A percentile compares a stretch with the other conserved stretches of the same genome.
Evolutionary conservation across 139 green algal genomes (phyloP).

Genomic region (Chlorella sp.): DNA sequence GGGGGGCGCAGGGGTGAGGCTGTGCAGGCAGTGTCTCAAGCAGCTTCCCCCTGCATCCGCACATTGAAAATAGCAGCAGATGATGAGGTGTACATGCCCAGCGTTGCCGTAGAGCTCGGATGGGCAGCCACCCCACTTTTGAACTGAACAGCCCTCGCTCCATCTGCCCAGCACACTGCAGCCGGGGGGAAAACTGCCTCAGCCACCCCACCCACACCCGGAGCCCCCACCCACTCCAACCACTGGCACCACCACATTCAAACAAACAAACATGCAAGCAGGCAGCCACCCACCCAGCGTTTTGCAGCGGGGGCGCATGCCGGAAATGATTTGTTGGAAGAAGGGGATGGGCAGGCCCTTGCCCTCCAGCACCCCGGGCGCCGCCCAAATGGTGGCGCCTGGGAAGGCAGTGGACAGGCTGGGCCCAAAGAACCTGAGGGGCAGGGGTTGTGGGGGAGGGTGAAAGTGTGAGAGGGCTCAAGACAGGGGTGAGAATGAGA

Average conservation of each 20-base stretch:
- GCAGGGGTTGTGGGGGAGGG: background rate
- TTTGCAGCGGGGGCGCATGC: slow-evolving; percentile 16
- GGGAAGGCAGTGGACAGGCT: slow-evolving; percentile 36
- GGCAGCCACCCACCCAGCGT: background rate
- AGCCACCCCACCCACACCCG: too few species aligned
- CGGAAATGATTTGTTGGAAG: background rate
- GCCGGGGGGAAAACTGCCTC: too few species aligned
- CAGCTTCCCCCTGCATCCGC: too few species aligned
- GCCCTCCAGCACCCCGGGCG: slow-evolving; percentile 43
- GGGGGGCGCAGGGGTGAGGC: too few species aligned
- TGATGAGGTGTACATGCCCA: background rate
- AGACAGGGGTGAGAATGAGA: too few species aligned
- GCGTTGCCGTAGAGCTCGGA: too few species aligned
- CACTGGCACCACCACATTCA: background rate
- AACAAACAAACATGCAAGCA: background rate
- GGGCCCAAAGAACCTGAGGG: slow-evolving; percentile 22
- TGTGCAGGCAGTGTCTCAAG: too few species aligned
- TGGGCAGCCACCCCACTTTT: too few species aligned
- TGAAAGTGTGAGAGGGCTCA: too few species aligned
- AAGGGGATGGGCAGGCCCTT: slow-evolving; percentile 43
- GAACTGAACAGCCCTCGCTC: too few species aligned
- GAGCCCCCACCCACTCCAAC: too few species aligned
- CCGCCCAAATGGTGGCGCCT: slow-evolving; percentile 42
- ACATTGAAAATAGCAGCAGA: background rate
- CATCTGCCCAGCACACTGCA: too few species aligned